Base-by-base conservation (phyloP, 768 basidiomycete species). In the Cystobasidium tubakii region DNA sequence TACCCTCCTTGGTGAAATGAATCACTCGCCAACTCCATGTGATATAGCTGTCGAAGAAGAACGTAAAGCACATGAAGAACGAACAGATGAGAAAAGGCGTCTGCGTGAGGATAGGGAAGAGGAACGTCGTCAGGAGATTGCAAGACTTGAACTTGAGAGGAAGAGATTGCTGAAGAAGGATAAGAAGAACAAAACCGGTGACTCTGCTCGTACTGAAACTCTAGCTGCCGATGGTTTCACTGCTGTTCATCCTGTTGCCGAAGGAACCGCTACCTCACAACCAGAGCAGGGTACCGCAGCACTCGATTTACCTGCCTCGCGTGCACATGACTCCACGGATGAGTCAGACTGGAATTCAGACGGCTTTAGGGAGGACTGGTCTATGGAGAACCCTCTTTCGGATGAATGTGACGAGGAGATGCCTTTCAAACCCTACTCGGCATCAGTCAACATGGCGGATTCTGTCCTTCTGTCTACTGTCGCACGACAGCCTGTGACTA, bases 301-400 rank as follows among this genome's bases (percentile, higher is more conserved):
- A 19, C 21, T 50, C 15, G 46, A 50, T 17, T 50, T 19, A 21
- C 46, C 46, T 17, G 3, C 46, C 7, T 3, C 46, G 21, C n/a
- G 9, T 21, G 9, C 7, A 50, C 4, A n/a, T 21, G 46, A 50
- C 46, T 15, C n/a, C 4, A 4, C 27, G 57, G 57, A 60, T 2
- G 57, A 60, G 13, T 60, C 57, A 25, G 57, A 34, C 23, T 60
- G 57, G 57, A 23, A 31, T 60, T 29, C 57, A 15, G 27, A 60
- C 57, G 12, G 57, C 57, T 27, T 60, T 34, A 15, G 6, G 12
- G 57, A 60, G 29, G 29, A 60, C 13, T 50, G 46, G 46, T 29
- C 4, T 29, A n/a, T n/a, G 53, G 33, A 34, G 6, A 23, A 60
- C 29, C 57, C 2, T 4, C 57, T 29, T 10, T 12, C 10, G 3